A percentile compares a stretch with the other conserved stretches of the same genome.
Evolutionary conservation across 495 filamentous ascomycete species (phyloP).

Genomic region (Terfezia boudieri): DNA sequence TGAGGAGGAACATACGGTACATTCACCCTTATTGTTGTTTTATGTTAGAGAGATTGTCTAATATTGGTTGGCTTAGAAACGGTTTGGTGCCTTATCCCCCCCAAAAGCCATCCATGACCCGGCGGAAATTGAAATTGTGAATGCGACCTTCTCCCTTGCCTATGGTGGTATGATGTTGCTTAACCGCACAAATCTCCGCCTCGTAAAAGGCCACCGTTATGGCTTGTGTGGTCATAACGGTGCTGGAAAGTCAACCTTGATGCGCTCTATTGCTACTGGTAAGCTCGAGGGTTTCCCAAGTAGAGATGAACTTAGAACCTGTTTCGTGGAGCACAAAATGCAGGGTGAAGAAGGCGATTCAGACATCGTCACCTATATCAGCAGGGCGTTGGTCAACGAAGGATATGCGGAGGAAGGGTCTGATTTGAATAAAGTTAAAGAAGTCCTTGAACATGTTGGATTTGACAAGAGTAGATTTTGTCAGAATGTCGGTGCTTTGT

Average conservation of each 20-base stretch:
- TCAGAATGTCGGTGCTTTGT: slow-evolving; percentile 76
- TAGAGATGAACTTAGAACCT: slow-evolving; percentile 74
- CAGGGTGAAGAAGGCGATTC: slow-evolving; percentile 92
- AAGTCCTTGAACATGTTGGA: slow-evolving; percentile 71
- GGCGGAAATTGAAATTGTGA: slow-evolving; percentile 70
- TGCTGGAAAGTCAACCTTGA: slow-evolving; percentile 92
- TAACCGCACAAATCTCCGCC: slow-evolving; percentile 81
- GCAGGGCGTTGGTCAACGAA: slow-evolving; percentile 26
- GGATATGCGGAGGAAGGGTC: not conserved
- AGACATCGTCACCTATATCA: slow-evolving; percentile 76
- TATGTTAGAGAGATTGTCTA: too few relatives aligned
- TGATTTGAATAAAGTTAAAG: slow-evolving; percentile 45
- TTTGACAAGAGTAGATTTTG: slow-evolving; percentile 69
- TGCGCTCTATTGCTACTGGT: slow-evolving; percentile 84
- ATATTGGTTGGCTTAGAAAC: slow-evolving; percentile 1
- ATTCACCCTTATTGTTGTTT: not conserved
- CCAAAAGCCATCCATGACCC: not conserved
- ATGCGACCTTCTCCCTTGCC: slow-evolving; percentile 89
- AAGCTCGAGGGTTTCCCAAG: slow-evolving; percentile 95
- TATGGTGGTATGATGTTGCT: slow-evolving; percentile 97
- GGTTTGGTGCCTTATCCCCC: not conserved
- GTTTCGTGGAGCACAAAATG: slow-evolving; percentile 90
- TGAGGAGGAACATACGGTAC: slow-evolving; percentile 11
- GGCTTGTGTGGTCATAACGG: slow-evolving; percentile 93
- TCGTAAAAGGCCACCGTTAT: slow-evolving; percentile 90